Evolutionary conservation across 129 eudicot genomes (phyloP), one percentile per base, ranked within the genome.

Genomic region (Scalesia atractyloides): DNA sequence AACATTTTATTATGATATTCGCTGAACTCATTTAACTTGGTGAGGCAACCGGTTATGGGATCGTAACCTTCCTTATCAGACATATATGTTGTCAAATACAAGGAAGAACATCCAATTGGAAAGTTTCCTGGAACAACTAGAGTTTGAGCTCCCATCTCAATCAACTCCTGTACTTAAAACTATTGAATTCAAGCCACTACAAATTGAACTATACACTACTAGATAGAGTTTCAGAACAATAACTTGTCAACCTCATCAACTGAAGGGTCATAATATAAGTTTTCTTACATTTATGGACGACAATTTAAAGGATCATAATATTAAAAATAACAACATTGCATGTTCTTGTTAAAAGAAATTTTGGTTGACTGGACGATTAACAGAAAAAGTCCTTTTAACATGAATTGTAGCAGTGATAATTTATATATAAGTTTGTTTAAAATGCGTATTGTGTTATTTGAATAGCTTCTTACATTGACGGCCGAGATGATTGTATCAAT

Each of bases 401-500:
- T n/a, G n/a, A n/a, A n/a, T n/a, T n/a, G n/a, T n/a, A n/a, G n/a
- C n/a, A 39, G 44, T 39, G 46, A 41, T 41, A 41, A 41, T 41
- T 41, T 7, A 41, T 41, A 7, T 6, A 41, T 41, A 0, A 41
- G 2, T 0, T 41, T 41, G 46, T 41, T 41, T 16, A 36, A 14
- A 44, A 47, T 1, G 4, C 2, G 9, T 7, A 24, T 5, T 24
- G 22, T 13, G 54, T 51, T 12, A 19, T 30, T 57, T 18, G 34
- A 43, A 50, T 20, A 10, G 14, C 9, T 49, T 30, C 81, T 68
- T 79, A 88, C 96, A 34, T 70, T 36, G 59, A 86, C 41, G 0
- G 85, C 79, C 1, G 81, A 58, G 18, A 76, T 62, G 49, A 89
- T 89, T 74, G 70, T 13, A n/a, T 66, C 14, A 36, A 86, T 75